Evolutionary conservation across 202 grass and related monocot genomes (phyloP).

Genomic region (Setaria italica): DNA sequence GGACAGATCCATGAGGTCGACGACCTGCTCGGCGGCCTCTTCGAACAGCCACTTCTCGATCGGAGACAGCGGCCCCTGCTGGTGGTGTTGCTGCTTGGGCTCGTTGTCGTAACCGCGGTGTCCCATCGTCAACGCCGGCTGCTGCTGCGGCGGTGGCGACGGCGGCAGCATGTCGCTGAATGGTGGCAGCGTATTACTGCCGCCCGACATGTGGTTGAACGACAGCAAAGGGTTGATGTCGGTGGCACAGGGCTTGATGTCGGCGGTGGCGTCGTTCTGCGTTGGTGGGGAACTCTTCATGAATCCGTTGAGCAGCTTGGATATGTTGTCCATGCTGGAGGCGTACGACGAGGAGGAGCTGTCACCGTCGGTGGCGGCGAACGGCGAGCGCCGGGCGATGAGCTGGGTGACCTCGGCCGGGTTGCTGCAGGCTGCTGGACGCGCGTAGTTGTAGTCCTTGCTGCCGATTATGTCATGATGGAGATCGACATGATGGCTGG

Average conservation of each 20-base stretch:
- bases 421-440: not conserved
- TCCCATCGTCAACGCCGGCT: conserved; percentile 19
- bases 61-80: conserved; percentile 55
- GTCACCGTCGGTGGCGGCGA: conserved; percentile 25
- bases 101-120: not conserved
- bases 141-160: conserved; percentile 33
- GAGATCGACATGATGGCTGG: conserved; percentile 1
- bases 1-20: conserved; percentile 72
- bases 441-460: not conserved
- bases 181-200: not conserved
- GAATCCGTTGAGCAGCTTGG: conserved; percentile 75
- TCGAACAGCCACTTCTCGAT: conserved; percentile 93
- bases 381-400: conserved; percentile 38
- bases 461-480: not conserved
- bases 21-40: conserved; percentile 58
- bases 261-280: not conserved
- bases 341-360: conserved; percentile 61
- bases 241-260: conserved; percentile 29
- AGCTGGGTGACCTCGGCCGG: conserved; percentile 33
- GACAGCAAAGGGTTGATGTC: conserved; percentile 52
- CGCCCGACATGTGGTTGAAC: conserved; percentile 46
- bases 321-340: conserved; percentile 92
- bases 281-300: conserved; percentile 53
- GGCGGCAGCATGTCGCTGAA: conserved; percentile 39
- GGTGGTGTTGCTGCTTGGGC: conserved; percentile 37